These are phyloP conservation scores for Rhizoctonia solani DNA, from an alignment of 1,284 basidiomycete genomes.

Conservation along the genomic window DNA sequence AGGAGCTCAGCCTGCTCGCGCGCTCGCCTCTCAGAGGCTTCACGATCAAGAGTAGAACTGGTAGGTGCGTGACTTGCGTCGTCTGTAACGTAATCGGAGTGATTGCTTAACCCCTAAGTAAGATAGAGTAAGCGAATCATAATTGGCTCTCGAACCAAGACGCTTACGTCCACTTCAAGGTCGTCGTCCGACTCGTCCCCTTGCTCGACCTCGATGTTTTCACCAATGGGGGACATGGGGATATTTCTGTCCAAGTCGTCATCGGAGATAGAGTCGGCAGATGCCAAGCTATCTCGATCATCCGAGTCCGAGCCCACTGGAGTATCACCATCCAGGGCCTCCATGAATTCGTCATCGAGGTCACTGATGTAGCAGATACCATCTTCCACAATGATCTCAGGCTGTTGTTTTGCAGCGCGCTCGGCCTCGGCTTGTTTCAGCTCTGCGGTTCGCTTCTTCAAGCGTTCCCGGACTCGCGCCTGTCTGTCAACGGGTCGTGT, in stretches of 20 bases:
- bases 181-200: constrained; percentile 29
- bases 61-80: neutral
- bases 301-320: neutral
- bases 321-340: constrained; percentile 5
- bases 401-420: constrained; percentile 21
- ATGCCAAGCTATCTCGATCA: constrained; percentile 5
- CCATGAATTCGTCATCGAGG: constrained; percentile 27
- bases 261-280: neutral
- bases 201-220: constrained; percentile 20
- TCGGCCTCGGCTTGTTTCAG: constrained; percentile 20
- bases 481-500: neutral
- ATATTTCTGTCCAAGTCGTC: constrained; percentile 2
- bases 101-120: constrained; percentile 13
- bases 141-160: neutral
- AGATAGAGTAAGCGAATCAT: neutral
- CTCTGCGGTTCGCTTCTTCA: constrained; percentile 15
- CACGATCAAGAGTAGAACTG: constrained; percentile 5
- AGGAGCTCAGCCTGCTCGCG: neutral
- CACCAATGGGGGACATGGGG: neutral
- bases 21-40: neutral
- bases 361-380: constrained; percentile 24
- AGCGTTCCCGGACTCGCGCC: constrained; percentile 17
- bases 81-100: constrained; percentile 15
- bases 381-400: constrained; percentile 10
- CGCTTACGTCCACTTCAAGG: constrained; percentile 7